Evolutionary conservation across 192 early-diverging fungal genomes (phyloP).

Genomic region (Kappamyces sp.): DNA sequence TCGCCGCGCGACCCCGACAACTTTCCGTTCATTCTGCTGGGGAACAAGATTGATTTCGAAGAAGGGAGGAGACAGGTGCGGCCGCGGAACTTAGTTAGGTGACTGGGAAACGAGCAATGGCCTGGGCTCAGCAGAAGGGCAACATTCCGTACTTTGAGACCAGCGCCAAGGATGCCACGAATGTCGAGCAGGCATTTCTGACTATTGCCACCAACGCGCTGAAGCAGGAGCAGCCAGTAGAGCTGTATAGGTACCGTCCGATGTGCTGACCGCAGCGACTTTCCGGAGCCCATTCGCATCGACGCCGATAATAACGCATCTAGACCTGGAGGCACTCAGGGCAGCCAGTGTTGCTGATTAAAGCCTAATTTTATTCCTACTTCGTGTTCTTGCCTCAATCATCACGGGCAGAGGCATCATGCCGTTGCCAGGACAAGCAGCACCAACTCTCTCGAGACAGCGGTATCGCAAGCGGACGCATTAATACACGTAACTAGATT

Average conservation of each 20-base stretch:
- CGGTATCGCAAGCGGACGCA: no score
- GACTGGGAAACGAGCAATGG: conserved; percentile 89
- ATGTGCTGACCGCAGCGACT: conserved; percentile 57
- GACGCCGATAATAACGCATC: no score
- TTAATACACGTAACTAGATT: no score
- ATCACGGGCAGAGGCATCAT: no score
- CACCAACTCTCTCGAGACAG: no score
- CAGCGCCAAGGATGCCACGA: conserved; percentile 95
- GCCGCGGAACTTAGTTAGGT: conserved; percentile 49
- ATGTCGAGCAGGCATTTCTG: conserved; percentile 96
- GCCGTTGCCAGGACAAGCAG: no score
- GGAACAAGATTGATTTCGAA: conserved; percentile 98
- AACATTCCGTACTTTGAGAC: conserved; percentile 99
- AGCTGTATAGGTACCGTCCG: conserved; percentile 47
- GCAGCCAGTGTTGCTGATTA: no score
- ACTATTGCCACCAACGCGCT: conserved; percentile 93
- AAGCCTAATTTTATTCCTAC: no score
- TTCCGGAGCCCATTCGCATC: conserved; percentile 85
- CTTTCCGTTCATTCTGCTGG: conserved; percentile 99
- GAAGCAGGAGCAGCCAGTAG: conserved; percentile 86
- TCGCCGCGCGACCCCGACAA: conserved; percentile 90
- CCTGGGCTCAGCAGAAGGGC: conserved; percentile 95
- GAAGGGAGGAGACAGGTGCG: conserved; percentile 81
- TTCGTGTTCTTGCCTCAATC: no score
- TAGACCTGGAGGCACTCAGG: no score